Conservation (phyloP, 495 filamentous ascomycete genomes). For the Trichodelitschia bisporula region DNA sequence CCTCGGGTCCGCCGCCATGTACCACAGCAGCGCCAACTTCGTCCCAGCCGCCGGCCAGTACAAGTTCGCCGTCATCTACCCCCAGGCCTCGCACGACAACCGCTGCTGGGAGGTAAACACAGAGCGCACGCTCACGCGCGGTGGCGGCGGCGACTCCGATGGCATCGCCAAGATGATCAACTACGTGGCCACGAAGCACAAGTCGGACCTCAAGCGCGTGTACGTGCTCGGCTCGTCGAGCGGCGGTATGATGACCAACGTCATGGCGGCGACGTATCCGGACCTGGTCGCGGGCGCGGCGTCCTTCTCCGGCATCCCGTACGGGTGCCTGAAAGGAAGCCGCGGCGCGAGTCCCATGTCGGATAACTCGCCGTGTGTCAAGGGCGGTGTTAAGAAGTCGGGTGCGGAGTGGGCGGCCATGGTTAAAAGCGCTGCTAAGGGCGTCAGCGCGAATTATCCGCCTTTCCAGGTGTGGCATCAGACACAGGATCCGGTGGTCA, state of each 20-base stretch:
- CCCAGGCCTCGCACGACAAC: slow-evolving; percentile 15
- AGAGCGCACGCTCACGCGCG: slow-evolving; percentile 23
- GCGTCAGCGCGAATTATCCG: slow-evolving; percentile 26
- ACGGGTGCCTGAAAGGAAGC: slow-evolving; percentile 26
- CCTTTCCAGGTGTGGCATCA: slow-evolving; percentile 33
- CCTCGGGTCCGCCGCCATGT: background rate
- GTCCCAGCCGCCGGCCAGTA: background rate
- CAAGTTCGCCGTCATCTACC: background rate
- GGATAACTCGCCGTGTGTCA: slow-evolving; percentile 27
- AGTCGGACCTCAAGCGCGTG: slow-evolving; percentile 9
- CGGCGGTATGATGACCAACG: slow-evolving; percentile 23
- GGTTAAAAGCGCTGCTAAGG: slow-evolving; percentile 26
- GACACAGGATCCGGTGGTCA: slow-evolving; percentile 22
- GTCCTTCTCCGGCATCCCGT: slow-evolving; percentile 33
- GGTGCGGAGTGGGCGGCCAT: slow-evolving; percentile 25
- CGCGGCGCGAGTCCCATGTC: slow-evolving; percentile 20
- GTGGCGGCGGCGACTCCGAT: slow-evolving; percentile 25
- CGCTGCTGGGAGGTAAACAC: slow-evolving; percentile 33
- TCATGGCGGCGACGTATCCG: slow-evolving; percentile 31
- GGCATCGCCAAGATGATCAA: slow-evolving; percentile 33
- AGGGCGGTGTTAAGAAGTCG: slow-evolving; percentile 21
- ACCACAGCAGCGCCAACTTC: background rate
- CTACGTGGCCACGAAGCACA: slow-evolving; percentile 17
- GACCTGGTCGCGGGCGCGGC: slow-evolving; percentile 32
- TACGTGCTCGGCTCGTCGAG: slow-evolving; percentile 29